Base-by-base conservation (phyloP, 2,329 filamentous ascomycete species). In the Lecanosticta acicola region DNA sequence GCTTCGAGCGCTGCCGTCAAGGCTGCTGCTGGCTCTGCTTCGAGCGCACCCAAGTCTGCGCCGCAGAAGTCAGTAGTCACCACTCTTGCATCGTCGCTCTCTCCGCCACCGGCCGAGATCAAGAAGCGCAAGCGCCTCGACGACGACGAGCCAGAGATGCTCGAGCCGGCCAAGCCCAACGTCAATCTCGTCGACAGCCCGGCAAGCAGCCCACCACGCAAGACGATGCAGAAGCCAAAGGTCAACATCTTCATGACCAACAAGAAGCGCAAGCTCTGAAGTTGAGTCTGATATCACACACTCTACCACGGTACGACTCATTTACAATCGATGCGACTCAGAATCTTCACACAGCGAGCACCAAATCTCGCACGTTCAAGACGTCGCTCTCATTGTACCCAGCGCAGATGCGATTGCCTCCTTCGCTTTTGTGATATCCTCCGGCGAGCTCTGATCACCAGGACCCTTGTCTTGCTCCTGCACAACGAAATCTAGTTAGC, bases 361-460 rank as follows among this genome's bases (percentile, higher is more conserved):
- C n/a, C n/a, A 29, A 29, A 29, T 11, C 11, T 11, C 24, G 5
- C 11, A 3, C 35, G 5, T 5, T 53, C 44, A 65, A 20, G 58
- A 57, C 24, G 55, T 60, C 54, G 72, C 65, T n/a, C 59, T 60
- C 42, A 72, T 56, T 19, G 63, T 66, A 19, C 62, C 63, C 53
- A 66, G 61, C n/a, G 69, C 71, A 43, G 65, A 60, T 24, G 61
- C 61, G 39, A 70, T 55, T 3, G 68, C 67, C 18, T 69, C 66
- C 46, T 70, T 66, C 18, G 69, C 69, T 49, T 74, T 74, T 36
- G 66, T 68, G 53, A 73, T 59, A 45, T 75, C 69, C 41, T 69
- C 70, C 2, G 66, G 55, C 13, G 65, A 55, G 43, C 63, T 67
- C 19, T 67, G 60, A 13, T 62, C 64, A 17, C 59, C 66, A 17